Evolutionary conservation across 352 stramenopile genomes (phyloP), one percentile per base, ranked within the genome.

Genomic region (Phytophthora lateralis): DNA sequence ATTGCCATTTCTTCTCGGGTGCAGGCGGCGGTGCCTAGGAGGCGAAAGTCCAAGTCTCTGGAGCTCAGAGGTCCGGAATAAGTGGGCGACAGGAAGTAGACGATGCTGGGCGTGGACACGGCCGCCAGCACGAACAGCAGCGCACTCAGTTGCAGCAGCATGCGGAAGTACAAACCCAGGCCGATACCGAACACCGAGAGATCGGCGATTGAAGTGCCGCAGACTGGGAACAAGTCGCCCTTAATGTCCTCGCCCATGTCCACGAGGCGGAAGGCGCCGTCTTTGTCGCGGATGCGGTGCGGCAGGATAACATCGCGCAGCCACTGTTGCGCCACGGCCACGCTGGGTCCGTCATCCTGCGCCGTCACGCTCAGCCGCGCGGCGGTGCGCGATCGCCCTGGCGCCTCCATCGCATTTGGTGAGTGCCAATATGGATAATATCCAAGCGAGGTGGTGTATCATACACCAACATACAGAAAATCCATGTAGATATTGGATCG

Each of bases 131-230:
- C 58, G 32, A 89, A 69, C 54, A 88, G 71, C 27, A 89, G 62
- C 24, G 66, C 26, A 14, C 70, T 70, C 24, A 91, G 64, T 50
- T 88, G 69, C 60, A 89, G 39, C 48, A 91, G 55, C 71, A 85
- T 89, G 66, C 75, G 80, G 53, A 93, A 93, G 68, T 91, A 93
- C 45, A 93, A 72, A 17, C 82, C 77, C 41, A 93, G 71, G 55
- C 84, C 84, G 32, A 93, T 85, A 61, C 84, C 84, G 52, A 93
- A 93, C 18, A 75, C 73, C 37, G 75, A 79, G 26, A 93, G 71
- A 38, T 90, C 78, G 27, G 44, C 38, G n/a, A 90, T 67, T 21
- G 63, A 76, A 17, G 85, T 93, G 38, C 55, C 60, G 62, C 71
- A 90, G 37, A 93, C 68, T 0, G 78, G 77, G 52, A 89, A 91